phyloP scores from a whole-genome alignment of 73 alveolate genomes.

The Durusdinium trenchii region DNA sequence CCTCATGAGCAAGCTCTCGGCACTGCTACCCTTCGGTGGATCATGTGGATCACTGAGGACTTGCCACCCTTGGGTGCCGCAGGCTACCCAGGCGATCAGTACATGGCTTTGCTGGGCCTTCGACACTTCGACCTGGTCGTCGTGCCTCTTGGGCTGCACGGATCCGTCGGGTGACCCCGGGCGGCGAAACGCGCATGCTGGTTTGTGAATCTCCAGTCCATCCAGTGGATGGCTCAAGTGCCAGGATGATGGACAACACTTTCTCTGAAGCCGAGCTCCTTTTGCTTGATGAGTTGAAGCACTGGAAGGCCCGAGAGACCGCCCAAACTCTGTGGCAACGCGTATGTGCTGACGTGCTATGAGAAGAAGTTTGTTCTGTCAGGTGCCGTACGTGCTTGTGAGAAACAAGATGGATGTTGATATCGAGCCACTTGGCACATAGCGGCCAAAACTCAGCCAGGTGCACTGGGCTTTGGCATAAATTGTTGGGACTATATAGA shows the following conservation, averaged over 20 bases:
- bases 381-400: slow-evolving; percentile 85
- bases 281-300: slow-evolving; percentile 77
- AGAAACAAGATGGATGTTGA: slow-evolving; percentile 89
- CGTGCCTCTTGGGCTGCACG: slow-evolving; percentile 47
- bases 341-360: neutral
- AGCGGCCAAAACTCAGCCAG: neutral
- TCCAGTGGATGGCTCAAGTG: neutral
- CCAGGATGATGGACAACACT: slow-evolving; percentile 72
- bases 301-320: slow-evolving; percentile 55
- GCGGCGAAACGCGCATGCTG: neutral
- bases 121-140: slow-evolving; percentile 75
- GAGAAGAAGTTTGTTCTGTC: neutral
- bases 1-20: neutral
- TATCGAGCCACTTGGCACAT: slow-evolving; percentile 41
- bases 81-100: slow-evolving; percentile 42
- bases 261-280: slow-evolving; percentile 76
- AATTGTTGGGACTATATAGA: too few relatives aligned
- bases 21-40: neutral
- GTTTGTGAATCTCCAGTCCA: neutral
- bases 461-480: neutral
- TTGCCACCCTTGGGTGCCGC: slow-evolving; percentile 86
- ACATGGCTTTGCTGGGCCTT: slow-evolving; percentile 72
- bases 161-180: too few relatives aligned
- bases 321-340: neutral
- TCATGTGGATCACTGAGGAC: neutral